A percentile compares a stretch with the other conserved stretches of the same genome.
phyloP scores from a whole-genome alignment of 1,139 yeast genomes.

The Candida sp. region DNA sequence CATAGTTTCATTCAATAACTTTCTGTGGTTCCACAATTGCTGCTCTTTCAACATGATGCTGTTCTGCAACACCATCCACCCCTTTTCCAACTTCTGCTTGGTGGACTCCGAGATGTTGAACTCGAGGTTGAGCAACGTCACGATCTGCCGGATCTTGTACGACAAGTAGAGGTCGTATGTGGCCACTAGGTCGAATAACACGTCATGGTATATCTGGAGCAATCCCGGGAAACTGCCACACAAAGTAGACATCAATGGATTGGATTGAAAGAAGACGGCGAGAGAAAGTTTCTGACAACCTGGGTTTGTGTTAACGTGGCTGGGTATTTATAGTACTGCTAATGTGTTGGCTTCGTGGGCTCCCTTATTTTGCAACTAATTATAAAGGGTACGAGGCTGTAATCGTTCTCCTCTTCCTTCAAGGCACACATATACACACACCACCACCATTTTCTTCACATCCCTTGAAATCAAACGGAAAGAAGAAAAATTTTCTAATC shows the following conservation, averaged over 20 bases:
- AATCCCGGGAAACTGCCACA: neutral
- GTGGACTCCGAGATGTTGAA: neutral
- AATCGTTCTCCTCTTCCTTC: neutral
- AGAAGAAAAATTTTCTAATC: neutral
- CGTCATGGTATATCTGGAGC: neutral
- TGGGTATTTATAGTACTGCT: neutral
- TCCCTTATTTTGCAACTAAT: neutral
- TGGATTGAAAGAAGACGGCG: neutral
- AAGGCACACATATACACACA: neutral
- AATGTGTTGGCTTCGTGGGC: neutral
- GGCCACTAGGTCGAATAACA: neutral
- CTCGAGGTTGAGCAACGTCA: neutral
- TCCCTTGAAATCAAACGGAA: neutral
- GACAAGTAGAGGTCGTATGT: constrained; percentile 1
- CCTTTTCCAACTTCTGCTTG: neutral
- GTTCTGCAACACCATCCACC: constrained; percentile 1
- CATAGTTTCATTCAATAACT: neutral
- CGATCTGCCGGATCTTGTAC: neutral
- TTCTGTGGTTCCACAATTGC: neutral
- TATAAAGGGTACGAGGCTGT: neutral
- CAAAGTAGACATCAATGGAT: neutral
- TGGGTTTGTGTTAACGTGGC: neutral
- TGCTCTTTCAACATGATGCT: constrained; percentile 1
- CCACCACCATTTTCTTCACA: neutral
- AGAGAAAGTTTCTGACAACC: neutral